Base-by-base conservation (phyloP, 1,139 yeast species). In the Hansenula sp. region DNA sequence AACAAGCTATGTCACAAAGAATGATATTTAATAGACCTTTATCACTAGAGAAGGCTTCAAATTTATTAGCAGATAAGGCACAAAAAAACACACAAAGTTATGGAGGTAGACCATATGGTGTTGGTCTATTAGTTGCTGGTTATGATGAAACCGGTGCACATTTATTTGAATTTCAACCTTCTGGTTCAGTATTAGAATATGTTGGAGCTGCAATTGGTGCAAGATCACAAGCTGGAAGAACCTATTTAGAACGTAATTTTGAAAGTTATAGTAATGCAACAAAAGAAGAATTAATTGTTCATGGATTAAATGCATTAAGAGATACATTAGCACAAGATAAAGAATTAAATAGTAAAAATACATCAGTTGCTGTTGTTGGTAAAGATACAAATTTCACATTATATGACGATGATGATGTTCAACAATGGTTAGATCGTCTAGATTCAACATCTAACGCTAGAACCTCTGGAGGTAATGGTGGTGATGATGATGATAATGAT, bases 71-170 rank as follows among this genome's bases (percentile, higher is more conserved):
- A 29, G 97, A 90, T 64, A 92, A 92, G 68, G 98, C 99, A 0
- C 99, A 92, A 66, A 82, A 80, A 53, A 92, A 92, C 66, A 92
- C 99, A 35, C 98, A 92, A 66, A 82, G 88, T 45, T 89, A 92
- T 57, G 98, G 97, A 11, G 83, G 94, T 14, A 81, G 98, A 62
- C 98, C 98, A 13, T 92, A 92, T 60, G 99, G 99, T 49, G 98
- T 92, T 18, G 99, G 98, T 5, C 72, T 92, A 50, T 69, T 92
- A 46, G 77, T 92, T 40, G 82, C 88, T n/a, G 99, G 99, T 18
- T 77, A 78, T 59, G 99, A 92, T 62, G 95, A 86, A 59, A 77
- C 89, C 29, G 98, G 98, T 11, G 86, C 97, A 13, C 98, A 92
- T 64, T 70, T 92, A 51, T 83, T 80, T 62, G 99, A 94, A 68